Evolutionary conservation across 108 stramenopile genomes (phyloP), one percentile per base, ranked within the genome.

Genomic region (Epithemia pelagica): DNA sequence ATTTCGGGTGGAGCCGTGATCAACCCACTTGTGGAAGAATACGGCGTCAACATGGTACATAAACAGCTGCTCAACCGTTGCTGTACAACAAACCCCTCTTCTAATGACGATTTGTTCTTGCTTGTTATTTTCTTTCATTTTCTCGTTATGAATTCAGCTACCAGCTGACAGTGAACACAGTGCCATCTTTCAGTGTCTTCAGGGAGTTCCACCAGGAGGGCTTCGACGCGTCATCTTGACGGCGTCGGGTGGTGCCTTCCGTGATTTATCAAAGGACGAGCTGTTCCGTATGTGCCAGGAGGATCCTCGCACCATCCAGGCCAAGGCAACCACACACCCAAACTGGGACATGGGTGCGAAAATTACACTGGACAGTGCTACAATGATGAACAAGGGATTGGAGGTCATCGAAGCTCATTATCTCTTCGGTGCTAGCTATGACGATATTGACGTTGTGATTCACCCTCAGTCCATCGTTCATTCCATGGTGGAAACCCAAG

Each of bases 321-420:
- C 83, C 75, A 95, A 92, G 86, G 94, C 94, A 27, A 95, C 94
- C n/a, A 98, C 94, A 54, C 97, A 98, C 78, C 97, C 97, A 23
- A 98, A 98, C 75, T 92, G 91, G 91, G 88, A 92, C 66, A 92
- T 92, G 91, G 91, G 91, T 61, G 91, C 91, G 66, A 92, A 92
- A 75, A 98, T 98, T 68, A 98, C 97, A 7, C 75, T 98, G 23
- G 97, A 98, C 73, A 91, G 88, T 68, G 97, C 97, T 30, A 98
- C 97, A 20, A 98, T 98, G 97, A 96, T 96, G 94, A 98, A 98
- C 78, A 98, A 98, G 85, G 97, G 96, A 8, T 75, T 97, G 66
- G 96, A 97, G 88, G 91, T 89, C 28, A 96, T 98, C 71, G 97
- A 98, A 67, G 97, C 97, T 27, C 97, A 97, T 68, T 97, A 97